Conservation (phyloP, 176 grass and related monocot genomes). For the Typha latifolia region DNA sequence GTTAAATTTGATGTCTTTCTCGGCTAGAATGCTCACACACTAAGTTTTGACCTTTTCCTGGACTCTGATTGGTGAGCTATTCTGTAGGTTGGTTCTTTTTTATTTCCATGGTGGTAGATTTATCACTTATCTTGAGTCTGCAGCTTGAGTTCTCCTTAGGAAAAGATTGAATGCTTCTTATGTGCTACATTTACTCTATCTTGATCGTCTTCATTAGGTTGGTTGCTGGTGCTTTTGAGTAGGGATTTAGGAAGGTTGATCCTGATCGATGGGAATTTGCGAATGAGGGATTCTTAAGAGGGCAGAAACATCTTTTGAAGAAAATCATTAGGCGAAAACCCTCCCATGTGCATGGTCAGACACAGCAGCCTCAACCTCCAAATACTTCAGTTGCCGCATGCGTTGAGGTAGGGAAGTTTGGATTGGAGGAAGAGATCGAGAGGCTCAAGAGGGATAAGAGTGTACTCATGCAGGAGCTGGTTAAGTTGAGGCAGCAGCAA, state of each 20-base stretch:
- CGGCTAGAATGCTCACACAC: too few species aligned
- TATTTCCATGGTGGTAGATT: too few species aligned
- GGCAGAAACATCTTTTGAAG: slow-evolving; percentile 86
- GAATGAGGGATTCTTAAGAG: slow-evolving; percentile 90
- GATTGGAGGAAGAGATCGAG: slow-evolving; percentile 90
- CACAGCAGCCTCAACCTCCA: slow-evolving; percentile 22
- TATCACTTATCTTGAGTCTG: too few species aligned
- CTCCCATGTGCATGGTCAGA: slow-evolving; percentile 43
- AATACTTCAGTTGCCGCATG: slow-evolving; percentile 54
- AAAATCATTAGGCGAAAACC: slow-evolving; percentile 84
- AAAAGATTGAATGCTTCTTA: background rate
- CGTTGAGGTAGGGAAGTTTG: slow-evolving; percentile 92
- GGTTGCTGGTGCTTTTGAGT: slow-evolving; percentile 6
- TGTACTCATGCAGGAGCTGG: slow-evolving; percentile 92
- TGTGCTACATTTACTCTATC: background rate
- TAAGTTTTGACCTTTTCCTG: too few species aligned
- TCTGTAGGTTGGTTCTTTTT: background rate
- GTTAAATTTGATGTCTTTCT: too few species aligned
- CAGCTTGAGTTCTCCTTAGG: too few species aligned
- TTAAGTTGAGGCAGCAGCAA: slow-evolving; percentile 76
- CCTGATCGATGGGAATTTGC: slow-evolving; percentile 99
- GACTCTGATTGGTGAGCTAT: background rate
- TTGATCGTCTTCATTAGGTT: background rate
- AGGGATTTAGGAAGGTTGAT: slow-evolving; percentile 98
- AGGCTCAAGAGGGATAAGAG: slow-evolving; percentile 91